Percentiles rank a stretch among this genome's conserved stretches.
Evolutionary conservation across 139 green algal genomes (phyloP).

Genomic region (Chlamydomonas applanata): DNA sequence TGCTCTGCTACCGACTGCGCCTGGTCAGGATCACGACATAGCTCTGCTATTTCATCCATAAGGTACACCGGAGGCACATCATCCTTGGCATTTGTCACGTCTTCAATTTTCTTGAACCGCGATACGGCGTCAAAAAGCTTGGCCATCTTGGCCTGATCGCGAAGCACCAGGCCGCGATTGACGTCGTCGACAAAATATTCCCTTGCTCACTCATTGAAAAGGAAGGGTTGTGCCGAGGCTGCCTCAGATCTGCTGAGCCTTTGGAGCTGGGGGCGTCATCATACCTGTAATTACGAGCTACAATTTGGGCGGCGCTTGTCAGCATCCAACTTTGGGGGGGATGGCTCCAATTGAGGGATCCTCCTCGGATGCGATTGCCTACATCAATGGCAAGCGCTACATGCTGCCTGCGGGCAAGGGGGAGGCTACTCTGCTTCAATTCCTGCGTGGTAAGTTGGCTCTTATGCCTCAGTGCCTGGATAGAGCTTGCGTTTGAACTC

Average conservation of each 20-base stretch:
- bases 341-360: background rate
- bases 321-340: too few relatives aligned
- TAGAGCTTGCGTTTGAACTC: too few relatives aligned
- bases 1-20: slow-evolving; percentile 50
- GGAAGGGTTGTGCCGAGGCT: too few relatives aligned
- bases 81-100: slow-evolving; percentile 24
- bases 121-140: slow-evolving; percentile 19
- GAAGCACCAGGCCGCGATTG: too few relatives aligned
- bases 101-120: slow-evolving; percentile 31
- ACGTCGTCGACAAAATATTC: too few relatives aligned
- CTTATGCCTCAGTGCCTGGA: too few relatives aligned
- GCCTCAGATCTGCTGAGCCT: too few relatives aligned
- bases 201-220: too few relatives aligned
- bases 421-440: slow-evolving; percentile 83
- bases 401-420: slow-evolving; percentile 66
- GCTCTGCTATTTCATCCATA: slow-evolving; percentile 70
- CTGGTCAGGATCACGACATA: slow-evolving; percentile 33
- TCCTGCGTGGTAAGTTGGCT: slow-evolving; percentile 79
- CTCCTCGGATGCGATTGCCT: slow-evolving; percentile 48
- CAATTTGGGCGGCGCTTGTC: background rate
- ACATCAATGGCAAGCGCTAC: slow-evolving; percentile 81
- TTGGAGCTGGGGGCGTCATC: background rate
- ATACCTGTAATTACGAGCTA: background rate
- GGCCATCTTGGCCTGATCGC: slow-evolving; percentile 17
- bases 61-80: slow-evolving; percentile 73